Base-by-base conservation (phyloP, 441 rosid genomes). In the Dalechampia spathulata region DNA sequence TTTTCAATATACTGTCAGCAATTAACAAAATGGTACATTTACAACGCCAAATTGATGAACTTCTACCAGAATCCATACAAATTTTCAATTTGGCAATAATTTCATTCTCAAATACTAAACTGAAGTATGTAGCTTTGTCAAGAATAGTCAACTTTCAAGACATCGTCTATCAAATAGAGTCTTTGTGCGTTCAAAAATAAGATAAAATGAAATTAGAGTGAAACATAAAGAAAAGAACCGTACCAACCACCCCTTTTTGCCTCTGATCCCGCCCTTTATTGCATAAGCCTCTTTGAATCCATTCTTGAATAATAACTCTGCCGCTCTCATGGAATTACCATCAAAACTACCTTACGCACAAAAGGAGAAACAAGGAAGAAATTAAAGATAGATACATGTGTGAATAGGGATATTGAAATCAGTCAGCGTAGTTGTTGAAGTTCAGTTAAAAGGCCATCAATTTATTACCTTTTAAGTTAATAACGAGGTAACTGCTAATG, bases 241-340 rank as follows among this genome's bases (percentile, higher is more conserved):
- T 65, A 65, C 69, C 74, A 69, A 21, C 74, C 74, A 69, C 12
- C 74, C 74, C 6, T 61, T 61, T 30, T 66, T 50, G 75, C 96
- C 95, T 67, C 87, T 67, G 12, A 80, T 86, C 11, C 97, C 97
- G 5, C 78, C 90, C 72, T 61, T 83, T 72, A 86, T 79, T 44
- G 86, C 93, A 68, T 78, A 85, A 62, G 85, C 90, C 75, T 84
- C 95, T 68, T 85, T 79, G 70, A 90, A 86, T 0, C 95, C 95
- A 65, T 80, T 78, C 65, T 86, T 63, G 55, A 71, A 58, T 39
- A 69, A 34, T 26, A 69, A 50, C 63, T 64, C 69, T n/a, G 74
- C 69, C 44, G 14, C 74, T 43, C 36, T 49, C 56, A 69, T 16
- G 16, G 69, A 64, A 64, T 69, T 64, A 60, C 65, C 74, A 69